Percentiles rank a stretch among this genome's conserved stretches.
phyloP scores from a whole-genome alignment of 163 green algal species.

The Smithsoniella earleae region DNA sequence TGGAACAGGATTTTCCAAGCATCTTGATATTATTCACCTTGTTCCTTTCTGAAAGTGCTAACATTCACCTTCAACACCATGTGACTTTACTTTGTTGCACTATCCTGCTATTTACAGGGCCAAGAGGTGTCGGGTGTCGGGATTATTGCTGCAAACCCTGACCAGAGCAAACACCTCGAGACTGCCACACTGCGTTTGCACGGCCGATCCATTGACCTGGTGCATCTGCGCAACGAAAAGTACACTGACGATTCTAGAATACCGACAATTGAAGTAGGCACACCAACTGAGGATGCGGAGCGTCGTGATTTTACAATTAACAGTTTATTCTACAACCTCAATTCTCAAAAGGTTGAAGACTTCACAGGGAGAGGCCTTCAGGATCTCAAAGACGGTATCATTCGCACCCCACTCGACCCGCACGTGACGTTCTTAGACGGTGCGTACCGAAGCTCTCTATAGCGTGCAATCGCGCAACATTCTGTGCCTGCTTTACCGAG shows the following conservation, averaged over 20 bases:
- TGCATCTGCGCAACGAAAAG: slow-evolving; percentile 90
- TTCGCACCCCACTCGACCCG: slow-evolving; percentile 81
- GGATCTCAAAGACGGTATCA: slow-evolving; percentile 69
- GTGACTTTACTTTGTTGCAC: slow-evolving; percentile 50
- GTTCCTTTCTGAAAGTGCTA: too few relatives aligned
- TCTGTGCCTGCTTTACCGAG: neutral
- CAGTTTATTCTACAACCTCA: slow-evolving; percentile 97
- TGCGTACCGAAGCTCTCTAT: too few relatives aligned
- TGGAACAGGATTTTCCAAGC: too few relatives aligned
- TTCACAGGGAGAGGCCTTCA: slow-evolving; percentile 56
- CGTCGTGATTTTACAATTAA: slow-evolving; percentile 87
- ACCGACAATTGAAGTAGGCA: slow-evolving; percentile 81
- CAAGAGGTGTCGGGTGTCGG: slow-evolving; percentile 58
- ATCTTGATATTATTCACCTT: too few relatives aligned
- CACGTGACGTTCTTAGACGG: slow-evolving; percentile 85
- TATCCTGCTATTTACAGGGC: slow-evolving; percentile 44
- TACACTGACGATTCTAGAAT: slow-evolving; percentile 84
- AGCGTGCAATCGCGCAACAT: neutral
- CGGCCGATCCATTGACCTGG: slow-evolving; percentile 79
- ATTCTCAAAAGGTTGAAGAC: slow-evolving; percentile 51
- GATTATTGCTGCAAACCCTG: slow-evolving; percentile 87
- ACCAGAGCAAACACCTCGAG: slow-evolving; percentile 98
- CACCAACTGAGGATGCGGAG: slow-evolving; percentile 55
- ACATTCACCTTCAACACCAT: too few relatives aligned
- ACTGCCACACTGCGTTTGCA: slow-evolving; percentile 80